These are phyloP conservation scores for Wilcoxina mikolae DNA, from an alignment of 495 filamentous ascomycete species.

Conservation along the genomic window DNA sequence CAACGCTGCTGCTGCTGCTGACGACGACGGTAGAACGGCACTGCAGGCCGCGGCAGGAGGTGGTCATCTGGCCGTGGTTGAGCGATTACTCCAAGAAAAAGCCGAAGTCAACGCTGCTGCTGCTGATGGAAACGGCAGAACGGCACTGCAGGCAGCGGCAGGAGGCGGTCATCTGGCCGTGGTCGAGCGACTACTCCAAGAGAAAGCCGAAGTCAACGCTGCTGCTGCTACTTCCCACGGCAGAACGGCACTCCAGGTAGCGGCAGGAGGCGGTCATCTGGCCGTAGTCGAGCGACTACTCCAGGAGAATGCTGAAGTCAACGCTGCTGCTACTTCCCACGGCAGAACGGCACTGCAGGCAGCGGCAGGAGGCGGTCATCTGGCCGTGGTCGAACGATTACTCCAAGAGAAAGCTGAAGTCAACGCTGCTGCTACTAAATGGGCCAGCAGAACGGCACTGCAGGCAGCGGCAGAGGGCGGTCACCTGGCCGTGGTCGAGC, in stretches of 20 bases:
- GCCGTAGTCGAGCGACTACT: no score
- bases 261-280: neutral
- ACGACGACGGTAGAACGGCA: no score
- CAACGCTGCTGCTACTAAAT: neutral
- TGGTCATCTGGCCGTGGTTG: no score
- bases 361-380: conserved; percentile 1
- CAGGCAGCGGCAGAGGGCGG: no score
- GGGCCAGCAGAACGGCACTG: neutral
- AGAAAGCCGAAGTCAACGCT: no score
- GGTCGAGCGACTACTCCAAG: neutral
- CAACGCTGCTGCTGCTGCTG: no score
- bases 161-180: neutral
- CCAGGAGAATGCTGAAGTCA: no score
- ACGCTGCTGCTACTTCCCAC: neutral
- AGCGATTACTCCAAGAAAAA: no score
- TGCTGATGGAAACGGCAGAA: neutral
- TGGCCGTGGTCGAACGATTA: neutral
- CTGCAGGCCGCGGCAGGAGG: no score
- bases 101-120: no score
- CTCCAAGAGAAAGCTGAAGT: neutral
- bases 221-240: neutral
- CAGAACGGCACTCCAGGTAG: neutral
- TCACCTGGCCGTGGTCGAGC: neutral
- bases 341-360: neutral
- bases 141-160: neutral